Evolutionary conservation across 306 rosid species (phyloP).

Genomic region (Rosa rugosa): DNA sequence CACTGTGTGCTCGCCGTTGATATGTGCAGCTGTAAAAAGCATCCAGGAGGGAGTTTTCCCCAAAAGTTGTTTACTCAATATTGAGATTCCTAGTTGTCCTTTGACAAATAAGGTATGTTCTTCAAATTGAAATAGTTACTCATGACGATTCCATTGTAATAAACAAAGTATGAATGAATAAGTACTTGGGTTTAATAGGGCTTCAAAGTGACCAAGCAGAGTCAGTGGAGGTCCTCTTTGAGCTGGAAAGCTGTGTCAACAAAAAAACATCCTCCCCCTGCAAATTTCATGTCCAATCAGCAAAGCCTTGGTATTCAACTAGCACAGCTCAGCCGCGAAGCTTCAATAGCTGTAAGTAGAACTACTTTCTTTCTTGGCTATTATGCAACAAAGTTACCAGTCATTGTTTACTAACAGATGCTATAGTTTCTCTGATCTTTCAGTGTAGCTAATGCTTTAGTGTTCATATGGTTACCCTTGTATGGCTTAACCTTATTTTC

Average conservation of each 20-base stretch:
- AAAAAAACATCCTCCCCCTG: conserved; percentile 37
- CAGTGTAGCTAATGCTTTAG: not conserved
- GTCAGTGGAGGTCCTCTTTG: conserved; percentile 41
- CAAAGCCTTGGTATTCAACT: conserved; percentile 55
- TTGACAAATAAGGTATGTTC: conserved; percentile 41
- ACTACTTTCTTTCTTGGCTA: not conserved
- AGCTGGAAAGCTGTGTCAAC: conserved; percentile 56
- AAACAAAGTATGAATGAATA: not conserved
- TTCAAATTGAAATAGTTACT: not conserved
- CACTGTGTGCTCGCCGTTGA: conserved; percentile 40
- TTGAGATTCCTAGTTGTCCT: conserved; percentile 53
- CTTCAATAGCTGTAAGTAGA: conserved; percentile 54
- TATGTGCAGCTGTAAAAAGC: conserved; percentile 40
- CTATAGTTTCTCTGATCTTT: not conserved
- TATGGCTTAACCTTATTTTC: conserved; percentile 2
- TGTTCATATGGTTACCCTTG: conserved; percentile 3
- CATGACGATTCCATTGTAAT: not conserved
- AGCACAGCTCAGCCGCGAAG: conserved; percentile 58
- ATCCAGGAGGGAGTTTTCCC: conserved; percentile 49
- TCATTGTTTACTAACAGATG: not conserved
- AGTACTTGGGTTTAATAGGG: conserved; percentile 31
- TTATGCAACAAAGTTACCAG: not conserved
- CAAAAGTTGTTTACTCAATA: conserved; percentile 45
- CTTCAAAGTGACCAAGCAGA: conserved; percentile 55
- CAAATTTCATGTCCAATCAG: conserved; percentile 49